These are phyloP conservation scores for Trichosporon coremiiforme DNA, from an alignment of 1,284 basidiomycete species.

Conservation along the genomic window DNA sequence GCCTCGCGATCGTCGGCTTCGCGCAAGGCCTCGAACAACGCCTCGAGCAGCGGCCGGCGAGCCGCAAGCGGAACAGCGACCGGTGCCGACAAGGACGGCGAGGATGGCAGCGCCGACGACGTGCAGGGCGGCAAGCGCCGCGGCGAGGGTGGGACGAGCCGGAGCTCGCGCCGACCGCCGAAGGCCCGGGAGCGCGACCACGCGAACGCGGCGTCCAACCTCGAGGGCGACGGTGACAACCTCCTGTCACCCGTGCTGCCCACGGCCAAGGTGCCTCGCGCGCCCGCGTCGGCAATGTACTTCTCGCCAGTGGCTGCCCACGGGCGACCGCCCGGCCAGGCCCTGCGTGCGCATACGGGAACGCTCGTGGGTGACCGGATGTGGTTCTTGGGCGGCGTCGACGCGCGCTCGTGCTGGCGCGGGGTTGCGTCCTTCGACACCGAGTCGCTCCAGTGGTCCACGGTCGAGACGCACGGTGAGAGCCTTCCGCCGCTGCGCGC, in stretches of 20 bases:
- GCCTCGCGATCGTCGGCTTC: constrained; percentile 4
- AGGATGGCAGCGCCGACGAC: constrained; percentile 24
- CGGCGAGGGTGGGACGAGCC: constrained; percentile 2
- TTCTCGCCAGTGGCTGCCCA: constrained; percentile 82
- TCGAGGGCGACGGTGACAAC: constrained; percentile 20
- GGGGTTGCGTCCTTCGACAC: constrained; percentile 86
- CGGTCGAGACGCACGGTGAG: constrained; percentile 72
- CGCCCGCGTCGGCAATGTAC: constrained; percentile 65
- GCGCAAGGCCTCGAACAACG: constrained; percentile 10
- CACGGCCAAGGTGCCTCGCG: constrained; percentile 33
- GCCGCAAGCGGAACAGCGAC: constrained; percentile 16
- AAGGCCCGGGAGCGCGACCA: constrained; percentile 31
- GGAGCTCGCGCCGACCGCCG: constrained; percentile 26
- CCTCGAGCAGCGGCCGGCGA: constrained; percentile 1
- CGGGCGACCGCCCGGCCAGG: constrained; percentile 70
- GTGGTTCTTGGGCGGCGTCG: constrained; percentile 88
- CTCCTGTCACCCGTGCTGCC: constrained; percentile 34
- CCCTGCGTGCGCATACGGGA: constrained; percentile 79
- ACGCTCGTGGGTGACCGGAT: constrained; percentile 77
- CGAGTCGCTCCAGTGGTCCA: constrained; percentile 87
- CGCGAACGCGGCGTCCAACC: constrained; percentile 10
- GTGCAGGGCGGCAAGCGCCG: constrained; percentile 21
- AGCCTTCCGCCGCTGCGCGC: constrained; percentile 79
- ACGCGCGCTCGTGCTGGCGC: constrained; percentile 69
- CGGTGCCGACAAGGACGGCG: constrained; percentile 24